Evolutionary conservation across 192 early-diverging fungal species (phyloP).

Genomic region (Radiomyces spectabilis): DNA sequence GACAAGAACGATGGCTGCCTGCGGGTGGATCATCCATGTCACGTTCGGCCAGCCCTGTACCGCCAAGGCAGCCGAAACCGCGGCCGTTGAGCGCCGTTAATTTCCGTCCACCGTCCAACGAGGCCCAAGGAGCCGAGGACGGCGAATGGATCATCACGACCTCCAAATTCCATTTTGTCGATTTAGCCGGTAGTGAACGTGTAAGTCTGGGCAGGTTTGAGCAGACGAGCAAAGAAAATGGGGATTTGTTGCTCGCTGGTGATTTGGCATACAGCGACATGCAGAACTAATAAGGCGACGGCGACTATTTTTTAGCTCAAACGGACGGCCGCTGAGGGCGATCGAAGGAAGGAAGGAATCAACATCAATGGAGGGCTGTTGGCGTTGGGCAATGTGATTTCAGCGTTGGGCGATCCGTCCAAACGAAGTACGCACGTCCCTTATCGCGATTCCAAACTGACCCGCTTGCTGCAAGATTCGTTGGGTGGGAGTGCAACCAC

Average conservation of each 20-base stretch:
- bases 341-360: slow-evolving; percentile 92
- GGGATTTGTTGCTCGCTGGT: no score
- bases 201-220: no score
- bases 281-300: no score
- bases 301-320: slow-evolving; percentile 61
- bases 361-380: slow-evolving; percentile 93
- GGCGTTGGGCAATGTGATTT: slow-evolving; percentile 97
- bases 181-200: slow-evolving; percentile 94
- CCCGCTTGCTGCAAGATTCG: slow-evolving; percentile 91
- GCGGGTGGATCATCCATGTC: neutral
- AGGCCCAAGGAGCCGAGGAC: slow-evolving; percentile 19
- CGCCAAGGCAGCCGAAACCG: slow-evolving; percentile 8
- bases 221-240: neutral
- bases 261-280: neutral
- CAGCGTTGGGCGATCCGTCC: slow-evolving; percentile 79
- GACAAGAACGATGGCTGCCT: slow-evolving; percentile 60
- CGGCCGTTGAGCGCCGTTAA: slow-evolving; percentile 13
- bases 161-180: slow-evolving; percentile 98
- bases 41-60: slow-evolving; percentile 6
- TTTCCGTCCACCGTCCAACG: neutral
- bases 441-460: slow-evolving; percentile 96
- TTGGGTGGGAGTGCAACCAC: slow-evolving; percentile 93
- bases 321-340: slow-evolving; percentile 87
- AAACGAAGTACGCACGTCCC: slow-evolving; percentile 74
- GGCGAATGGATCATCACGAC: slow-evolving; percentile 55